Percentiles rank a stretch among this genome's conserved stretches.
These are phyloP conservation scores for Marasmius oreades DNA, from an alignment of 1,284 basidiomycete genomes.

Conservation along the genomic window DNA sequence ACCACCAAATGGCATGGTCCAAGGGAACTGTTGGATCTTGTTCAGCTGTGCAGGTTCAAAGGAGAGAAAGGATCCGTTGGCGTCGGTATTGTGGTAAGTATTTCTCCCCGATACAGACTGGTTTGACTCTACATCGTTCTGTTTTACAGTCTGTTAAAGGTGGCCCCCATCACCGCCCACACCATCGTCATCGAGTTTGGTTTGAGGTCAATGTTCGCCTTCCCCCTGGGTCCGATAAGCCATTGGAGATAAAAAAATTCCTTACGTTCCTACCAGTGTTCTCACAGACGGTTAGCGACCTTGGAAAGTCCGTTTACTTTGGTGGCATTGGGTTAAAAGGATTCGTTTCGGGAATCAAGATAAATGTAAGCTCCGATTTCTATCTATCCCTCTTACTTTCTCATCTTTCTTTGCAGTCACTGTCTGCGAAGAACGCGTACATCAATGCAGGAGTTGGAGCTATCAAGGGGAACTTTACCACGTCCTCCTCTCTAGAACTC, in stretches of 20 bases:
- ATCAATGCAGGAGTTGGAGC: conserved; percentile 30
- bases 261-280: conserved; percentile 32
- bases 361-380: conserved; percentile 23
- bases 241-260: conserved; percentile 29
- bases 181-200: conserved; percentile 13
- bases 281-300: conserved; percentile 26
- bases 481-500: conserved; percentile 31
- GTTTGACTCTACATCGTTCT: not conserved
- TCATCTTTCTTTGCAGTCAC: conserved; percentile 24
- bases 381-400: not conserved
- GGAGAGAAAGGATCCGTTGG: conserved; percentile 30
- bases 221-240: conserved; percentile 22
- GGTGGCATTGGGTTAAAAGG: conserved; percentile 25
- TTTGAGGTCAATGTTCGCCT: conserved; percentile 32
- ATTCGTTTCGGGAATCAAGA: conserved; percentile 23
- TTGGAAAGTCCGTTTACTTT: conserved; percentile 30
- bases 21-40: conserved; percentile 22
- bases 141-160: conserved; percentile 2
- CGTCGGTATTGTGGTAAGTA: conserved; percentile 40
- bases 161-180: not conserved
- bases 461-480: conserved; percentile 40
- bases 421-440: conserved; percentile 26
- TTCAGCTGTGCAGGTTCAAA: conserved; percentile 32
- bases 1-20: conserved; percentile 26
- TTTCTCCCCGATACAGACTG: not conserved